Base-by-base conservation (phyloP, 1,139 yeast genomes). In the Hanseniaspora sp. region DNA sequence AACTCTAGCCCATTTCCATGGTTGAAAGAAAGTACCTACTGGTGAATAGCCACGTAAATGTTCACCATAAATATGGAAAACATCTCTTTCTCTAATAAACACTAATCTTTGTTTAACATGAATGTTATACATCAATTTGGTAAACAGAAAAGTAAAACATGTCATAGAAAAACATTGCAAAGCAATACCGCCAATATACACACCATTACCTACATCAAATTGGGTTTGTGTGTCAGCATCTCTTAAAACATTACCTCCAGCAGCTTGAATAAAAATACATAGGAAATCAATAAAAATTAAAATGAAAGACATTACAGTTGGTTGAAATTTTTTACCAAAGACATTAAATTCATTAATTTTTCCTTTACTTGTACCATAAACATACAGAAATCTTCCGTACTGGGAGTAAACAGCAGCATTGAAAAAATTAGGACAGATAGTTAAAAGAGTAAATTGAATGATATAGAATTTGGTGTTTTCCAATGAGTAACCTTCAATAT, bases 351-450 rank as follows among this genome's bases (percentile, higher is more conserved):
- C 44, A 5, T 29, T 6, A 28, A 41, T 41, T 13, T 41, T 41
- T 41, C 6, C 33, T 29, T 28, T n/a, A 29, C 11, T 29, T 7
- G 44, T 41, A 7, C 95, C 95, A 65, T 79, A 84, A 7, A 86
- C 71, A 53, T 83, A 79, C 46, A 84, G 79, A 58, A 84, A 61
- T 66, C 86, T 87, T 5, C 88, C 94, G 62, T 87, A 74, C 53
- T 83, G 69, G 62, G 79, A 86, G 68, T 88, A 88, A 8, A 88
- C 74, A 7, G 95, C 96, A 5, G 85, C 96, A 88, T 86, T 85
- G 54, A 86, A 74, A 66, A 90, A 87, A 8, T 92, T 92, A 0
- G 96, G 96, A 0, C 88, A 90, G 54, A 88, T 70, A 0, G 95
- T 86, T 57, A 87, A 71, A 57, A 83, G 71, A 52, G 82, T 77